Percentiles rank a stretch among this genome's conserved stretches.
Conservation (phyloP, 2,329 filamentous ascomycete species). For the Pyricularia grisea region DNA sequence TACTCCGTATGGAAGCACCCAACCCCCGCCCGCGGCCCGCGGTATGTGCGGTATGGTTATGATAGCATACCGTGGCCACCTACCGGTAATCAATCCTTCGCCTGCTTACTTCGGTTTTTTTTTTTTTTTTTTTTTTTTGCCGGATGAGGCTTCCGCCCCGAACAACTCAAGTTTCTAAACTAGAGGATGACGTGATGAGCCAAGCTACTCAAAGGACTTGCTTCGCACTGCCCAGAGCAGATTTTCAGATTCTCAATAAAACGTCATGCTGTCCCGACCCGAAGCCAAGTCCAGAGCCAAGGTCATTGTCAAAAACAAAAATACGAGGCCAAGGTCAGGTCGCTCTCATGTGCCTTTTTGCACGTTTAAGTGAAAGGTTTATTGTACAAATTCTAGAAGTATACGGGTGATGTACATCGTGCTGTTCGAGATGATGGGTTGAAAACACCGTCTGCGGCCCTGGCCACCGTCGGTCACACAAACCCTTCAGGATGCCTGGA, state of each 20-base stretch:
- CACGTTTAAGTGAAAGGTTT: neutral
- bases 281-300: neutral
- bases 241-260: neutral
- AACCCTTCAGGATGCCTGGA: neutral
- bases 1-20: neutral
- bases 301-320: neutral
- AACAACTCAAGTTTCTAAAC: neutral
- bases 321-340: neutral
- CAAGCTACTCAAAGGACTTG: neutral
- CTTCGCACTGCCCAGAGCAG: neutral
- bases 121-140: neutral
- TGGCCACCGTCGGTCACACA: neutral
- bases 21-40: too few species aligned
- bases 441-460: neutral
- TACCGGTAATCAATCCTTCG: neutral
- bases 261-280: neutral
- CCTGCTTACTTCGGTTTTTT: neutral
- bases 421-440: neutral
- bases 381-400: neutral
- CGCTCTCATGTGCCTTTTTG: neutral
- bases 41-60: neutral
- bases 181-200: neutral
- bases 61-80: neutral
- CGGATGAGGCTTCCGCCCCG: neutral
- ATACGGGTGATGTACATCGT: neutral